phyloP scores from a whole-genome alignment of 257 asterid species.

The Salvia hispanica region DNA sequence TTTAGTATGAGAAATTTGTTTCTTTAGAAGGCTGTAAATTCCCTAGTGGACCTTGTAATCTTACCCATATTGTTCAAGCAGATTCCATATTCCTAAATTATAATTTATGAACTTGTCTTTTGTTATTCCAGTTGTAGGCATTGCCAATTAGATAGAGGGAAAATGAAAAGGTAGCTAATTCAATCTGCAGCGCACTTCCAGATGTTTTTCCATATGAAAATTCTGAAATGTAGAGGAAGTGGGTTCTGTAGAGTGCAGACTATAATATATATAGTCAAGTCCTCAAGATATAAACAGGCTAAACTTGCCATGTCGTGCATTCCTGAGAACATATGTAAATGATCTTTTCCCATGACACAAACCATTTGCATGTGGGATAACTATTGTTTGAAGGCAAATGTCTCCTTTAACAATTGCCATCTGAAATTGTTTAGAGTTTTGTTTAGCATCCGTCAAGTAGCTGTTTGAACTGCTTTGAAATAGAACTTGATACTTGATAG shows the following conservation, averaged over 20 bases:
- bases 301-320: neutral
- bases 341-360: conserved; percentile 1
- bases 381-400: neutral
- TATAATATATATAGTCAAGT: neutral
- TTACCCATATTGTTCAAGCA: neutral
- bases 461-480: conserved; percentile 9
- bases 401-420: neutral
- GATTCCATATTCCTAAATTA: neutral
- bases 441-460: conserved; percentile 8
- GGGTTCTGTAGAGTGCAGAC: neutral
- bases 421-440: neutral
- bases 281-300: neutral
- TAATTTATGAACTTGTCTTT: neutral
- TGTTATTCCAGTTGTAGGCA: neutral
- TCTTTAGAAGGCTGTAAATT: neutral
- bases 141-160: neutral
- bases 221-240: too few species aligned
- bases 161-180: neutral
- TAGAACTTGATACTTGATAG: too few species aligned
- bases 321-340: neutral
- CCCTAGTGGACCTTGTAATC: neutral
- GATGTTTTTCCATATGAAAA: too few species aligned
- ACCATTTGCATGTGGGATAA: neutral
- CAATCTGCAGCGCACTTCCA: too few species aligned
- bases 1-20: neutral